Evolutionary conservation across 768 basidiomycete genomes (phyloP), one percentile per base, ranked within the genome.

Genomic region (Chalciporus chontae): DNA sequence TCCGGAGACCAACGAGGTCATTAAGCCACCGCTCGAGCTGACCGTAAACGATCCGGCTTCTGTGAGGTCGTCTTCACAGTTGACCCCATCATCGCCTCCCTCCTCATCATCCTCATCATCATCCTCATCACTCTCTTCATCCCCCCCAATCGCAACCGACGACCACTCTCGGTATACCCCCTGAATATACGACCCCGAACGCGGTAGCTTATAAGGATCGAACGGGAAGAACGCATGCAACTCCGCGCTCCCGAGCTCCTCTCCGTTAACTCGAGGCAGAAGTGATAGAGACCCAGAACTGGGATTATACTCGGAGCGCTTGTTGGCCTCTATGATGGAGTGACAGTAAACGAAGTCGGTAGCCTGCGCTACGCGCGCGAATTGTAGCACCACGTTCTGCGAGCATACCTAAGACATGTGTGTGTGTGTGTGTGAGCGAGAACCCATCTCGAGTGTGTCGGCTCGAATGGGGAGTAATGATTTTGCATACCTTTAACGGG

Each of bases 211-310:
- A 73, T 92, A 98, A 3, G 96, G 96, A 67, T 99, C 96, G 65
- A 99, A 99, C 0, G 96, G 96, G 75, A 99, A 99, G 74, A 97
- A 98, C 10, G 85, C 83, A 63, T 92, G 93, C 48, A 98, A 76
- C 52, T 94, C 92, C 8, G 79, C 73, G 44, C 79, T 79, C 51
- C 74, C 59, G 42, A 70, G 69, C 43, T 65, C 70, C 8, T 68
- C 70, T 15, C 71, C 57, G 24, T 68, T 54, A 10, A 58, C 49
- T 17, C 60, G 17, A 56, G 62, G 52, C 57, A 63, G 24, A 1
- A 57, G 23, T 8, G 56, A 48, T 10, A 55, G 39, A 11, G 56
- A 54, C 38, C 60, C 59, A 17, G 60, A 51, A 38, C 65, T 63
- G 18, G 70, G 56, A 17, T 65, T 66, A 34, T 76, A 76, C 18